Conservation (phyloP, 73 alveolate species). For the Paramecium tetraurelia region DNA sequence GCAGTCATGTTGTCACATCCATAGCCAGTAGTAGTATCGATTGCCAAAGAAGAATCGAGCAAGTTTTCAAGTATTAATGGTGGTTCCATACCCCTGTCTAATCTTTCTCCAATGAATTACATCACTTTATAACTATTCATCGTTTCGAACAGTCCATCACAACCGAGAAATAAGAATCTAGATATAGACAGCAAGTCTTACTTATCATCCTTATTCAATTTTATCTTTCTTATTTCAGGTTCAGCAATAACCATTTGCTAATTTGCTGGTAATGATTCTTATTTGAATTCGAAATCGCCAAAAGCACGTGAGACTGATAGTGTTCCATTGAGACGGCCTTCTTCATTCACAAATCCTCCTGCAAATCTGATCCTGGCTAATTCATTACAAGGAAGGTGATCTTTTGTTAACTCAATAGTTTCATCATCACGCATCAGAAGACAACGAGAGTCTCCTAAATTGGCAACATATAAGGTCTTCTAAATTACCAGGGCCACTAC, state of each 20-base stretch:
- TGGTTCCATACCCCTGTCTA: neutral
- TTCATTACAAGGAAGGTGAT: conserved; percentile 58
- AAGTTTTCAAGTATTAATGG: neutral
- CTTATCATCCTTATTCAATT: conserved; percentile 15
- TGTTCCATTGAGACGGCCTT: conserved; percentile 76
- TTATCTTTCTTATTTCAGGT: conserved; percentile 40
- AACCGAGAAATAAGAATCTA: conserved; percentile 23
- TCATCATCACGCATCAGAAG: conserved; percentile 54
- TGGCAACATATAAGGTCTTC: conserved; percentile 58
- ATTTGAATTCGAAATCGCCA: conserved; percentile 86
- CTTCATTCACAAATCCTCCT: conserved; percentile 59
- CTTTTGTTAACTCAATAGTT: conserved; percentile 46
- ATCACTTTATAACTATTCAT: conserved; percentile 21
- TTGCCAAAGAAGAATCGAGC: neutral
- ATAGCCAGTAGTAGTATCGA: conserved; percentile 17
- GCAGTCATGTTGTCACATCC: conserved; percentile 55
- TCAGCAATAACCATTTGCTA: conserved; percentile 15
- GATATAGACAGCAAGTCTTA: neutral
- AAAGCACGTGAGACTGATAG: conserved; percentile 78
- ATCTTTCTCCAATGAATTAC: neutral
- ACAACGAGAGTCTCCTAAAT: conserved; percentile 63
- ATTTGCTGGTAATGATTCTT: neutral
- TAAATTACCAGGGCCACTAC: conserved; percentile 54
- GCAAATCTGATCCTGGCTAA: conserved; percentile 49
- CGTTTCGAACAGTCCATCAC: conserved; percentile 48